phyloP scores from a whole-genome alignment of 176 grass and related monocot species.

The Aegilops sharonensis region DNA sequence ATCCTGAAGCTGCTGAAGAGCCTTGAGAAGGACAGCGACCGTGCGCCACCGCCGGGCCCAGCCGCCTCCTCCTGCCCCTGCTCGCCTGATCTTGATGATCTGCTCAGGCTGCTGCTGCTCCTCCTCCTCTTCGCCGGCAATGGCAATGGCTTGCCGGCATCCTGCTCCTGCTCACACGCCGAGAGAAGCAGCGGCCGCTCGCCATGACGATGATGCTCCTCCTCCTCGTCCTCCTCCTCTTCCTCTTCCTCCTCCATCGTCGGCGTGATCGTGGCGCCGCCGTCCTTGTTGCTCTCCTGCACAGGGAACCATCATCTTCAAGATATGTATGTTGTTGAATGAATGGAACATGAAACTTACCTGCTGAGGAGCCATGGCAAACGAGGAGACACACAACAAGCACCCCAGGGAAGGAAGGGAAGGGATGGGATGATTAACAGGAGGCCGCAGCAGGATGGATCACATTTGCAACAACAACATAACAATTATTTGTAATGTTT shows the following conservation, averaged over 20 bases:
- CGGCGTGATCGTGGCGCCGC: background rate
- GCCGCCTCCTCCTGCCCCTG: background rate
- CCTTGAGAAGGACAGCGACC: constrained; percentile 54
- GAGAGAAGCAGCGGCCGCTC: constrained; percentile 38
- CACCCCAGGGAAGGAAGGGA: too few species aligned
- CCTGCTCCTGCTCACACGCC: constrained; percentile 7
- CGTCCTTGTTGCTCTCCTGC: background rate
- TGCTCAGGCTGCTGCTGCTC: constrained; percentile 42
- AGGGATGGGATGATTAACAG: too few species aligned
- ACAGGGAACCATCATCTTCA: background rate
- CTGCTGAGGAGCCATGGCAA: constrained; percentile 30
- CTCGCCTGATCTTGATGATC: background rate
- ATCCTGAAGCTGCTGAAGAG: constrained; percentile 44
- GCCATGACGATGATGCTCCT: constrained; percentile 12
- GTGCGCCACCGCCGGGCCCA: background rate
- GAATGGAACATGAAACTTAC: background rate
- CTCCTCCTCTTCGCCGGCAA: constrained; percentile 9
- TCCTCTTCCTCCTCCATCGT: background rate
- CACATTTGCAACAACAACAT: too few species aligned
- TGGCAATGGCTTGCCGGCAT: background rate
- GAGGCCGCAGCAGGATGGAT: too few species aligned
- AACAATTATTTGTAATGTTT: background rate
- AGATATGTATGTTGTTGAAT: background rate
- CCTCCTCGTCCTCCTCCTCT: background rate
- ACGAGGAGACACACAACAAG: too few species aligned